Conservation (phyloP, 2,329 filamentous ascomycete genomes). For the Cladosporium sp. region DNA sequence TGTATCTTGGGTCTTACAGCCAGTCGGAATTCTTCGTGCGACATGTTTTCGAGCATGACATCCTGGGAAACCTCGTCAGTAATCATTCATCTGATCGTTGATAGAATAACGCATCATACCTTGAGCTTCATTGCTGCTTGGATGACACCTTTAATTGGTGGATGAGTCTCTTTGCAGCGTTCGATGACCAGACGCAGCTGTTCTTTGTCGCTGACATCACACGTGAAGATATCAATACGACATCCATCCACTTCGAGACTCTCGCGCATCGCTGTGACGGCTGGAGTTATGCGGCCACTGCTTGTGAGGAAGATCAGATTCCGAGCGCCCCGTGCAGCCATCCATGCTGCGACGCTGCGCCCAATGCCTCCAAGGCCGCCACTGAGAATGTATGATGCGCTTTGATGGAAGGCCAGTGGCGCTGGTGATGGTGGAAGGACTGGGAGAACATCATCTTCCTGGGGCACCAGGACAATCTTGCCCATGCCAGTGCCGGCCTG, state of each 20-base stretch:
- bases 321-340: not conserved
- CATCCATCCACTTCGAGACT: not conserved
- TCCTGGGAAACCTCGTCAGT: conserved; percentile 30
- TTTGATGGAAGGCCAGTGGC: not conserved
- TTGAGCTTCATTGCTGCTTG: conserved; percentile 27
- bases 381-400: not conserved
- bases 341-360: not conserved
- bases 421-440: not conserved
- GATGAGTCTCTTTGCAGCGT: not conserved
- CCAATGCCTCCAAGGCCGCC: conserved; percentile 8
- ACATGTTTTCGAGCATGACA: conserved; percentile 23
- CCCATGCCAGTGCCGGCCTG: conserved; percentile 21
- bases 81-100: not conserved
- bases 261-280: not conserved
- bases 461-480: conserved; percentile 18
- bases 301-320: not conserved
- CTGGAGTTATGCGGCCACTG: not conserved
- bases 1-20: conserved; percentile 23
- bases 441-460: not conserved
- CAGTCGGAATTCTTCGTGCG: conserved; percentile 18
- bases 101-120: not conserved
- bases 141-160: conserved; percentile 18
- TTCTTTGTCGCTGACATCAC: not conserved
- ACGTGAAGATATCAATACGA: not conserved
- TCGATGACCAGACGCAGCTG: not conserved